These are phyloP conservation scores for Fragilariopsis cylindrus DNA, from an alignment of 108 stramenopile genomes.

Conservation along the genomic window DNA sequence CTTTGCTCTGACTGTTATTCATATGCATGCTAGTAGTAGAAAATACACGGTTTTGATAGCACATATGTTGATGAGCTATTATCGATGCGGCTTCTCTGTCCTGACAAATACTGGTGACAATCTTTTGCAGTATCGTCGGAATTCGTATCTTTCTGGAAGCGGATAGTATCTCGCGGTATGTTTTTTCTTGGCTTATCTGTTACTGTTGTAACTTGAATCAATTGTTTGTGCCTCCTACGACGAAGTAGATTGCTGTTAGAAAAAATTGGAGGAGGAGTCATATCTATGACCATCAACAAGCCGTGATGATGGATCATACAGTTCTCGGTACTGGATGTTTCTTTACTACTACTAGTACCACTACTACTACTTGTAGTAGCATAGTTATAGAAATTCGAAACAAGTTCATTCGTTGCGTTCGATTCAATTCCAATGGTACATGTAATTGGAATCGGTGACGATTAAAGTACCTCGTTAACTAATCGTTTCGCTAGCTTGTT, in stretches of 20 bases:
- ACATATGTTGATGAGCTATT: slow-evolving; percentile 61
- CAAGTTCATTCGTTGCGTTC: neutral
- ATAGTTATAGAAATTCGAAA: neutral
- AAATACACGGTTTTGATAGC: slow-evolving; percentile 53
- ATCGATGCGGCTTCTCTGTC: slow-evolving; percentile 63
- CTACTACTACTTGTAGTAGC: neutral
- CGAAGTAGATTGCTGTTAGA: neutral
- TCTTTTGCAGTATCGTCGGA: slow-evolving; percentile 12
- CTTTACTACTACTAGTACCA: neutral
- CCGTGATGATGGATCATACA: neutral
- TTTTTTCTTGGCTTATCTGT: neutral
- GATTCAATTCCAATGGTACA: slow-evolving; percentile 12
- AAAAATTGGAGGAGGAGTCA: neutral
- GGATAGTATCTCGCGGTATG: slow-evolving; percentile 13
- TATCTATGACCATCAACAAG: neutral
- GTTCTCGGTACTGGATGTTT: neutral
- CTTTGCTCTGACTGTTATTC: neutral
- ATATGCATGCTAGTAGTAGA: neutral
- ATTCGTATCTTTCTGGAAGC: slow-evolving; percentile 16
- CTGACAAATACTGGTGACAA: neutral
- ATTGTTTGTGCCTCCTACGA: neutral
- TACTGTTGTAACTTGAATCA: neutral
- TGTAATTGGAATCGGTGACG: slow-evolving; percentile 9
- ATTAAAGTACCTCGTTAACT: slow-evolving; percentile 7
- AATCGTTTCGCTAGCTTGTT: slow-evolving; percentile 11